phyloP scores from a whole-genome alignment of 306 rosid genomes.

The Prunus dulcis region DNA sequence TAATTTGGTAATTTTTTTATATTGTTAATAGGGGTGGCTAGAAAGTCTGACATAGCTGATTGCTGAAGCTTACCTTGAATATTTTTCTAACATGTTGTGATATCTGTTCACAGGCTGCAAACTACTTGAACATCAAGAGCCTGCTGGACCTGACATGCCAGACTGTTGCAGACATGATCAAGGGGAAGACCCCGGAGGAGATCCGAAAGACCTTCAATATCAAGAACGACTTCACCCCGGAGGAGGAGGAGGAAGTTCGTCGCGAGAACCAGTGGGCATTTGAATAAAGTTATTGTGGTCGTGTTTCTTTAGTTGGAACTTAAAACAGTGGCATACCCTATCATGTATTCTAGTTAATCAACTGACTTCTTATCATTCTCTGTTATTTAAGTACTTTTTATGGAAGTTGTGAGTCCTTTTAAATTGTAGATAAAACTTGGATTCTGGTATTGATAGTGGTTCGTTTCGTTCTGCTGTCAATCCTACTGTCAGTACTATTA shows the following conservation, averaged over 20 bases:
- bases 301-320: slow-evolving; percentile 2
- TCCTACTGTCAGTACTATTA: not conserved
- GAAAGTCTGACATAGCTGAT: not conserved
- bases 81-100: not conserved
- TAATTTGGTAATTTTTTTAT: not conserved
- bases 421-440: slow-evolving; percentile 46
- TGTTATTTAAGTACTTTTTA: slow-evolving; percentile 17
- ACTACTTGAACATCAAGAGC: slow-evolving; percentile 75
- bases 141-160: slow-evolving; percentile 72
- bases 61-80: not conserved
- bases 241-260: slow-evolving; percentile 84
- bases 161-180: slow-evolving; percentile 82
- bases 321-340: slow-evolving; percentile 7
- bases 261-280: slow-evolving; percentile 86
- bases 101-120: slow-evolving; percentile 54
- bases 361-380: slow-evolving; percentile 18
- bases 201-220: slow-evolving; percentile 72
- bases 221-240: slow-evolving; percentile 67
- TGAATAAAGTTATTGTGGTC: slow-evolving; percentile 35
- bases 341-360: slow-evolving; percentile 17
- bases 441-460: slow-evolving; percentile 24
- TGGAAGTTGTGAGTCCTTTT: slow-evolving; percentile 18
- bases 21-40: not conserved
- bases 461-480: slow-evolving; percentile 16
- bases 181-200: slow-evolving; percentile 79